Percentiles rank a stretch among this genome's conserved stretches.
phyloP scores from a whole-genome alignment of 371 early-diverging fungal species.

The Lichtheimia ornata region DNA sequence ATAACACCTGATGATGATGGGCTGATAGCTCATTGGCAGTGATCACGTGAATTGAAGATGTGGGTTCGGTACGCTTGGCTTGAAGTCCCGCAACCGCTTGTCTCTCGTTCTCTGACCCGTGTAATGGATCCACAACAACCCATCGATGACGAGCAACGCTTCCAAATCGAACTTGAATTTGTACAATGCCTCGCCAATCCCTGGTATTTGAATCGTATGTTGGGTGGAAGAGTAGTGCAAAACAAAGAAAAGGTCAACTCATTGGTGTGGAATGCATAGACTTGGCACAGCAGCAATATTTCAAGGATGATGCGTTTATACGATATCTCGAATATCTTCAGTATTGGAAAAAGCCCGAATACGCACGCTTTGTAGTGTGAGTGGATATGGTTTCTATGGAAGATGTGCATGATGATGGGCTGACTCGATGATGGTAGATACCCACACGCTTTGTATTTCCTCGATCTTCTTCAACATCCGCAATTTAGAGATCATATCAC shows the following conservation, averaged over 20 bases:
- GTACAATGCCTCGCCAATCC: constrained; percentile 94
- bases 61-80: too few relatives aligned
- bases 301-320: constrained; percentile 80
- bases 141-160: constrained; percentile 29
- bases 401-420: not conserved
- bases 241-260: not conserved
- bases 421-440: constrained; percentile 53
- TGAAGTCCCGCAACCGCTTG: too few relatives aligned
- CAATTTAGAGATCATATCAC: constrained; percentile 79
- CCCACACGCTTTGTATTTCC: constrained; percentile 85
- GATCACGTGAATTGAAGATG: too few relatives aligned
- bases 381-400: constrained; percentile 8
- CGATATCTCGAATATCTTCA: constrained; percentile 88
- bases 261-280: constrained; percentile 40
- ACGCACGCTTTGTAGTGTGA: constrained; percentile 87
- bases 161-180: constrained; percentile 93
- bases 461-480: constrained; percentile 80
- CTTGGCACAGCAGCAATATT: constrained; percentile 87
- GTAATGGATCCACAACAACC: too few relatives aligned
- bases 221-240: not conserved
- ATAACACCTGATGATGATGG: too few relatives aligned
- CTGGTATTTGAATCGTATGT: constrained; percentile 83
- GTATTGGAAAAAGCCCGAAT: constrained; percentile 90
- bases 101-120: too few relatives aligned
- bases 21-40: too few relatives aligned